Percentiles rank a stretch among this genome's conserved stretches.
Conservation (phyloP, 2,329 filamentous ascomycete species). For the Ascochyta clinopodiicola region DNA sequence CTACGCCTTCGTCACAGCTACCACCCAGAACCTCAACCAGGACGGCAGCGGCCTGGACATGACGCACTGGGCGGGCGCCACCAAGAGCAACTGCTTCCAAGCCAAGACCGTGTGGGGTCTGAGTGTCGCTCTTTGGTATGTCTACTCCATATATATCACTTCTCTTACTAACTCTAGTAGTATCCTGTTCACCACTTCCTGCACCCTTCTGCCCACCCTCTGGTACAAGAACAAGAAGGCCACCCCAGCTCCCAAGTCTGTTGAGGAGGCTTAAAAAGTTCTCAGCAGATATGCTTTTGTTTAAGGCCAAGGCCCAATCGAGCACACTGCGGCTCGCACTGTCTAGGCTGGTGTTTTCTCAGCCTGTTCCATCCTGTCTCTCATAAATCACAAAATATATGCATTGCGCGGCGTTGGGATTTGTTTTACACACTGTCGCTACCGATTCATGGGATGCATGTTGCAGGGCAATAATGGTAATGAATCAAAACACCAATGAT, state of each 20-base stretch:
- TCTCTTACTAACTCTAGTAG: conserved; percentile 31
- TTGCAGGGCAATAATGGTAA: conserved; percentile 19
- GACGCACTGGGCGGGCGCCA: conserved; percentile 64
- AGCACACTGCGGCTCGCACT: not conserved
- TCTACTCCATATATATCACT: conserved; percentile 12
- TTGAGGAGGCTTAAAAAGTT: conserved; percentile 39
- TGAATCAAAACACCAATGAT: conserved; percentile 15
- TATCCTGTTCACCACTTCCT: conserved; percentile 56
- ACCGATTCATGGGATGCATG: conserved; percentile 8
- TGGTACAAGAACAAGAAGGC: conserved; percentile 59
- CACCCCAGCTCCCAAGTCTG: conserved; percentile 43
- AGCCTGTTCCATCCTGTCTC: not conserved
- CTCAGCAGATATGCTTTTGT: not conserved
- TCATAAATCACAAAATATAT: conserved; percentile 19
- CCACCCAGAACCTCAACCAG: conserved; percentile 60
- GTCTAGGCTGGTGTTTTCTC: not conserved
- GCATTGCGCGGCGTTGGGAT: conserved; percentile 31
- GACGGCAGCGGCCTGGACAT: conserved; percentile 59
- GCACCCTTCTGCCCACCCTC: conserved; percentile 54
- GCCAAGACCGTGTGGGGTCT: conserved; percentile 89
- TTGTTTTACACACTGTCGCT: conserved; percentile 16
- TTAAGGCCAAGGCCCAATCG: too few species aligned
- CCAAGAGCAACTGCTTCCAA: conserved; percentile 74
- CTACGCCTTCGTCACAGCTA: conserved; percentile 61
- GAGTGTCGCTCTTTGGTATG: conserved; percentile 75